phyloP scores from a whole-genome alignment of 78 protist genomes.

The Chrysochromulina parva region DNA sequence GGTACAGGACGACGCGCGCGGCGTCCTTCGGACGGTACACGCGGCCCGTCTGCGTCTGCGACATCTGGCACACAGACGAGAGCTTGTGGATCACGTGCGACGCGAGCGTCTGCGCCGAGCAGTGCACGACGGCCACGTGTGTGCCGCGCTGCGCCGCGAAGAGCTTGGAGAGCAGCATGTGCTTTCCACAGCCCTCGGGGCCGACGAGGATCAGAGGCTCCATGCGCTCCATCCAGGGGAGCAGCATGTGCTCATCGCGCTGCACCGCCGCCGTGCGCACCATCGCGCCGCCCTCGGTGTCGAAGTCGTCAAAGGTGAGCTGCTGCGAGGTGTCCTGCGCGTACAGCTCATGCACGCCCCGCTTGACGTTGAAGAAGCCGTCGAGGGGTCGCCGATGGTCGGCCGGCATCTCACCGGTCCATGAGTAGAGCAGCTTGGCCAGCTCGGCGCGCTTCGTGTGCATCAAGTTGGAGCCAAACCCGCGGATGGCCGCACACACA shows the following conservation, averaged over 20 bases:
- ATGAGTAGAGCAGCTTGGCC: conserved; percentile 34
- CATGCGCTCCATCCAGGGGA: conserved; percentile 50
- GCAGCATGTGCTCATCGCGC: conserved; percentile 1
- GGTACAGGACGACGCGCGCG: conserved; percentile 64
- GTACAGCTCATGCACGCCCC: background rate
- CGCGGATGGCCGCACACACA: conserved; percentile 58
- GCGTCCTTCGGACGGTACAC: conserved; percentile 75
- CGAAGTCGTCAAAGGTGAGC: background rate
- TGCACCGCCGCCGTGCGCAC: conserved; percentile 70
- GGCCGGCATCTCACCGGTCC: conserved; percentile 36
- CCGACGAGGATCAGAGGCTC: conserved; percentile 64
- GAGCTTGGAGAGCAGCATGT: conserved; percentile 39
- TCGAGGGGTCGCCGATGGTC: conserved; percentile 53
- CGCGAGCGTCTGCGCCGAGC: conserved; percentile 77
- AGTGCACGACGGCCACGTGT: conserved; percentile 63
- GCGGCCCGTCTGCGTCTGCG: conserved; percentile 57
- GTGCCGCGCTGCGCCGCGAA: conserved; percentile 17
- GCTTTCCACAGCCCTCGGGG: conserved; percentile 84
- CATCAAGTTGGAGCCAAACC: conserved; percentile 62
- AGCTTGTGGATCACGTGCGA: conserved; percentile 70
- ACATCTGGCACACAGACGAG: conserved; percentile 44
- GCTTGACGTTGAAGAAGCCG: conserved; percentile 2
- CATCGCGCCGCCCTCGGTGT: conserved; percentile 20
- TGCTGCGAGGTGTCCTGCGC: background rate
- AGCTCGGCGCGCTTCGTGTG: conserved; percentile 36